Evolutionary conservation across 331 rosid species (phyloP).

Genomic region (Erythrophleum ivorense): DNA sequence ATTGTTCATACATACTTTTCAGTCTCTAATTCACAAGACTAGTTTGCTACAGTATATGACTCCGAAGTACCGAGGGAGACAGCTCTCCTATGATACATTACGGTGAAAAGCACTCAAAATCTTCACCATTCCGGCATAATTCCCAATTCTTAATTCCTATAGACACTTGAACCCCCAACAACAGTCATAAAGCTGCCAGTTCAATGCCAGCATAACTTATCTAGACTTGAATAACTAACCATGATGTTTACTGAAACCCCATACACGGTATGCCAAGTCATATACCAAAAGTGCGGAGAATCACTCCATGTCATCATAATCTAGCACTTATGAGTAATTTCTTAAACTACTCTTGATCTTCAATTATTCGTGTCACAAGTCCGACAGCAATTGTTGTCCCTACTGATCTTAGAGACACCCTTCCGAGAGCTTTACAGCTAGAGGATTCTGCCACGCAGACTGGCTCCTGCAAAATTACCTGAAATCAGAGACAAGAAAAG

Average conservation of each 20-base stretch:
- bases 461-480: slow-evolving; percentile 74
- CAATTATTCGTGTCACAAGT: slow-evolving; percentile 53
- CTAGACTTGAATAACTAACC: slow-evolving; percentile 28
- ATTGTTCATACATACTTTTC: slow-evolving; percentile 9
- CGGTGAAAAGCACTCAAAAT: slow-evolving; percentile 36
- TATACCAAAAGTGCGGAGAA: not conserved
- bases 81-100: slow-evolving; percentile 38
- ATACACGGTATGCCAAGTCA: slow-evolving; percentile 14
- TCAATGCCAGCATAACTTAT: slow-evolving; percentile 25
- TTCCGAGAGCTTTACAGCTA: slow-evolving; percentile 76
- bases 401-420: slow-evolving; percentile 69
- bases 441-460: slow-evolving; percentile 83
- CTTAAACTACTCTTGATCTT: slow-evolving; percentile 42
- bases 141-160: slow-evolving; percentile 36
- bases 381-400: slow-evolving; percentile 70
- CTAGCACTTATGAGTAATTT: slow-evolving; percentile 9
- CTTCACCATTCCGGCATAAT: slow-evolving; percentile 36
- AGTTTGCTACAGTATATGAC: slow-evolving; percentile 26
- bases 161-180: slow-evolving; percentile 33
- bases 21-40: slow-evolving; percentile 11
- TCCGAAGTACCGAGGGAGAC: not conserved
- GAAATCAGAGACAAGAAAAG: slow-evolving; percentile 36
- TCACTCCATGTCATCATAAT: slow-evolving; percentile 12
- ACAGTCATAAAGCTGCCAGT: slow-evolving; percentile 28
- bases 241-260: slow-evolving; percentile 26